A percentile compares a stretch with the other conserved stretches of the same genome.
These are phyloP conservation scores for Epichloe festucae DNA, from an alignment of 2,329 filamentous ascomycete genomes.

Conservation along the genomic window DNA sequence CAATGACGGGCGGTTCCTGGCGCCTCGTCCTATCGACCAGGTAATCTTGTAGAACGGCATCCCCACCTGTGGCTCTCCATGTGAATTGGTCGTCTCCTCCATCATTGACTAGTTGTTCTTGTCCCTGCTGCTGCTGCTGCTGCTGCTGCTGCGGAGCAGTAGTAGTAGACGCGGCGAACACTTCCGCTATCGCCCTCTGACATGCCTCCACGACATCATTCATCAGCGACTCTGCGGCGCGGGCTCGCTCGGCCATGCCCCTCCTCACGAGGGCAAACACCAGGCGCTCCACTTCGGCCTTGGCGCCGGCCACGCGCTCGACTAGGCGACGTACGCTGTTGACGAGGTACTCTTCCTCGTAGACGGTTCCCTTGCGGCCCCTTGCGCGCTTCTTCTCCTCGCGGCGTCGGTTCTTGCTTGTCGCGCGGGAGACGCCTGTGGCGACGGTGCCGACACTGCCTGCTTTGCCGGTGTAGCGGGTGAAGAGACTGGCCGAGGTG, in stretches of 20 bases:
- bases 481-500: constrained; percentile 83
- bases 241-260: constrained; percentile 77
- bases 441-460: constrained; percentile 53
- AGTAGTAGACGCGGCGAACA: constrained; percentile 36
- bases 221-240: constrained; percentile 62
- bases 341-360: constrained; percentile 94
- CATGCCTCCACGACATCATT: constrained; percentile 63
- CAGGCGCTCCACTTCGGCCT: constrained; percentile 59
- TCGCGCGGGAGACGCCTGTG: constrained; percentile 63
- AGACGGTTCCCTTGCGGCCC: constrained; percentile 92
- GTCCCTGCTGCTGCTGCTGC: constrained; percentile 6
- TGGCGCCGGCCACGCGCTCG: constrained; percentile 62
- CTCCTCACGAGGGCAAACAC: constrained; percentile 66
- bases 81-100: constrained; percentile 7
- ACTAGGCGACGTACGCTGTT: constrained; percentile 75
- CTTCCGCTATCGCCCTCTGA: constrained; percentile 51
- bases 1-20: constrained; percentile 36
- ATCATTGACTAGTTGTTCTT: constrained; percentile 8
- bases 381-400: constrained; percentile 92
- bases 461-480: constrained; percentile 68
- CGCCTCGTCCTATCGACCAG: constrained; percentile 31
- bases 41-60: constrained; percentile 39
- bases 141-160: constrained; percentile 6
- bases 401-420: constrained; percentile 72
- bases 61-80: constrained; percentile 32